phyloP scores from a whole-genome alignment of 2,329 filamentous ascomycete genomes.

The Colletotrichum lentis region DNA sequence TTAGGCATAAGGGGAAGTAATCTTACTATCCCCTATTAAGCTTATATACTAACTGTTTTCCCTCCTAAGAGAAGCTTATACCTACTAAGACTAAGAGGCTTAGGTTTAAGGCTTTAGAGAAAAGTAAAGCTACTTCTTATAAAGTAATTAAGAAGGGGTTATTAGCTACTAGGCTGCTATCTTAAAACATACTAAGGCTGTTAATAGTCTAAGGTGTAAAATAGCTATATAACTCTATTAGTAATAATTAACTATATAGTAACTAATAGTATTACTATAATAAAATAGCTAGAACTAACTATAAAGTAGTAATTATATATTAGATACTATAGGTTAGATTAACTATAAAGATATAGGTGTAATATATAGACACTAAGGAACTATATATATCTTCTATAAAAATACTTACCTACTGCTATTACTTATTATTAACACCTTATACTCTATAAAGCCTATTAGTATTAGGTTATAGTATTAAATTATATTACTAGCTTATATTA shows the following conservation, averaged over 20 bases:
- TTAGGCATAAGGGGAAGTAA: slow-evolving; percentile 3
- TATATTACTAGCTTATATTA: not conserved
- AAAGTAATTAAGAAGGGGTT: slow-evolving; percentile 40
- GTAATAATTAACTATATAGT: not conserved
- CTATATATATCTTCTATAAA: not conserved
- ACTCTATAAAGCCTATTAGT: not conserved
- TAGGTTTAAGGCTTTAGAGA: slow-evolving; percentile 29
- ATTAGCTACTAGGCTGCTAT: slow-evolving; percentile 39
- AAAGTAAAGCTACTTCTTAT: slow-evolving; percentile 34
- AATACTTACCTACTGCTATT: not conserved
- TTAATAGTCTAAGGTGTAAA: slow-evolving; percentile 28
- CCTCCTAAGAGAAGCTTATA: slow-evolving; percentile 31
- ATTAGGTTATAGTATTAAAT: not conserved
- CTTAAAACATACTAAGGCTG: not conserved
- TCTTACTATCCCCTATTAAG: not conserved
- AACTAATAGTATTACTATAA: not conserved
- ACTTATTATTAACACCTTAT: not conserved
- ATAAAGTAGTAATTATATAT: slow-evolving; percentile 1
- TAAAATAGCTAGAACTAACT: not conserved
- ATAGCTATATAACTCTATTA: slow-evolving; percentile 8
- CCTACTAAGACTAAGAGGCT: slow-evolving; percentile 39
- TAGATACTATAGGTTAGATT: not conserved
- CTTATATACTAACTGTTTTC: not conserved
- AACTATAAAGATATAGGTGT: not conserved
- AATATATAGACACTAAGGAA: not conserved